Percentiles rank a stretch among this genome's conserved stretches.
Conservation (phyloP, 2,329 filamentous ascomycete species). For the Pseudopithomyces maydicus region DNA sequence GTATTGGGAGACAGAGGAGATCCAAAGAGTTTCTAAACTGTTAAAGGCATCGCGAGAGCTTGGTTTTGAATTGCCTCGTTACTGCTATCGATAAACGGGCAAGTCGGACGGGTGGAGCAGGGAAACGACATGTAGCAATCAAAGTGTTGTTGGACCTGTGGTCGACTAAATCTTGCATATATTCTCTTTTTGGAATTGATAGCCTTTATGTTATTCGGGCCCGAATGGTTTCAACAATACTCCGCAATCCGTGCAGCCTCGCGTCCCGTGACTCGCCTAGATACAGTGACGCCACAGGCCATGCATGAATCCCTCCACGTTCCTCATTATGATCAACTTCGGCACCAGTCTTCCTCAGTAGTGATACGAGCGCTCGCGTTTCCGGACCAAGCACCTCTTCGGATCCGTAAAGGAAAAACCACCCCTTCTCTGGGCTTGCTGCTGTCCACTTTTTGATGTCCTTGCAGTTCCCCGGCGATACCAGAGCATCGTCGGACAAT, state of each 20-base stretch:
- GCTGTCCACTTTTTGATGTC: slow-evolving; percentile 69
- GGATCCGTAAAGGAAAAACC: slow-evolving; percentile 72
- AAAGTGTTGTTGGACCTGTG: not conserved
- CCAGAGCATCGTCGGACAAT: slow-evolving; percentile 58
- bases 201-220: slow-evolving; percentile 27
- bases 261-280: slow-evolving; percentile 54
- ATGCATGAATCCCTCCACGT: slow-evolving; percentile 74
- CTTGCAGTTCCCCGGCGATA: slow-evolving; percentile 74
- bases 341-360: slow-evolving; percentile 60
- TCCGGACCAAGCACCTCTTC: slow-evolving; percentile 80
- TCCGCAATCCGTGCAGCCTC: slow-evolving; percentile 53
- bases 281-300: slow-evolving; percentile 74
- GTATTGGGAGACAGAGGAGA: slow-evolving; percentile 7
- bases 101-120: no score
- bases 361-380: slow-evolving; percentile 63
- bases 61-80: slow-evolving; percentile 11
- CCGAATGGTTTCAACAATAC: slow-evolving; percentile 48
- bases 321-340: slow-evolving; percentile 65
- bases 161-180: no score
- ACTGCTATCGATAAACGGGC: slow-evolving; percentile 3
- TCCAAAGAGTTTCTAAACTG: not conserved
- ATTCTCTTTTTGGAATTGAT: not conserved
- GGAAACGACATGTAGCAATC: not conserved
- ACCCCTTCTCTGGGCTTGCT: slow-evolving; percentile 69
- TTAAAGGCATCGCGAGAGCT: slow-evolving; percentile 10